phyloP scores from a whole-genome alignment of 495 filamentous ascomycete genomes.

The Chaetomium fimeti region DNA sequence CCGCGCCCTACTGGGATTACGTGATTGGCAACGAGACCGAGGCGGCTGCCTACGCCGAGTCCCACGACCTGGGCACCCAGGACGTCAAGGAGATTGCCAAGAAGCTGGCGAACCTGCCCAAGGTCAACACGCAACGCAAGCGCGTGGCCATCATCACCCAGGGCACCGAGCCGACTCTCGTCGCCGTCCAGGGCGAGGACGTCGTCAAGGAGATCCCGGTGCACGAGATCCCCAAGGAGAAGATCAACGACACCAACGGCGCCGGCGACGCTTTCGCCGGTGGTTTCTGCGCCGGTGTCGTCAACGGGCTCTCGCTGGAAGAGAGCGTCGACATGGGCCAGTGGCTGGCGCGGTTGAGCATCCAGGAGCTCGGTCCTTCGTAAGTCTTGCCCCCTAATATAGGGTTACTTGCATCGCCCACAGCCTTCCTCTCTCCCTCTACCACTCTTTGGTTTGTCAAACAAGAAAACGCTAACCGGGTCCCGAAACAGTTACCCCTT shows the following conservation, averaged over 20 bases:
- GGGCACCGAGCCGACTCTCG: slow-evolving; percentile 82
- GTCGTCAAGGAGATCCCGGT: slow-evolving; percentile 76
- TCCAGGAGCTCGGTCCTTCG: slow-evolving; percentile 93
- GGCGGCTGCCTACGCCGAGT: slow-evolving; percentile 78
- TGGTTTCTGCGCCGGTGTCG: slow-evolving; percentile 85
- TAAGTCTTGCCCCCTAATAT: slow-evolving; percentile 51
- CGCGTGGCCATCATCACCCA: slow-evolving; percentile 90
- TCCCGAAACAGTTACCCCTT: slow-evolving; percentile 40
- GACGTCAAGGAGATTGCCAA: slow-evolving; percentile 87
- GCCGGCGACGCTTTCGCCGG: slow-evolving; percentile 97
- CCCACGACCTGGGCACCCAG: slow-evolving; percentile 66
- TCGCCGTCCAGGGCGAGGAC: slow-evolving; percentile 68
- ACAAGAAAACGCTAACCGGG: background rate
- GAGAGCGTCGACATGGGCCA: slow-evolving; percentile 82
- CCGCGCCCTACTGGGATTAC: slow-evolving; percentile 90
- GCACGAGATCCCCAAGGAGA: slow-evolving; percentile 64
- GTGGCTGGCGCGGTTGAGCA: slow-evolving; percentile 89
- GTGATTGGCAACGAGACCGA: slow-evolving; percentile 97
- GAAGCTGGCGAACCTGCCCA: slow-evolving; percentile 79
- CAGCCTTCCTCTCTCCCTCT: background rate
- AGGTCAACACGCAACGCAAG: slow-evolving; percentile 77
- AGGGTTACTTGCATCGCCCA: background rate
- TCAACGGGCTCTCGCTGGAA: slow-evolving; percentile 74
- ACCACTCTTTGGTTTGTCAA: too few species aligned
- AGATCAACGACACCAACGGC: slow-evolving; percentile 94